Percentiles rank a stretch among this genome's conserved stretches.
These are phyloP conservation scores for Trichomonascaceae sp. DNA, from an alignment of 1,139 yeast species.

Conservation along the genomic window DNA sequence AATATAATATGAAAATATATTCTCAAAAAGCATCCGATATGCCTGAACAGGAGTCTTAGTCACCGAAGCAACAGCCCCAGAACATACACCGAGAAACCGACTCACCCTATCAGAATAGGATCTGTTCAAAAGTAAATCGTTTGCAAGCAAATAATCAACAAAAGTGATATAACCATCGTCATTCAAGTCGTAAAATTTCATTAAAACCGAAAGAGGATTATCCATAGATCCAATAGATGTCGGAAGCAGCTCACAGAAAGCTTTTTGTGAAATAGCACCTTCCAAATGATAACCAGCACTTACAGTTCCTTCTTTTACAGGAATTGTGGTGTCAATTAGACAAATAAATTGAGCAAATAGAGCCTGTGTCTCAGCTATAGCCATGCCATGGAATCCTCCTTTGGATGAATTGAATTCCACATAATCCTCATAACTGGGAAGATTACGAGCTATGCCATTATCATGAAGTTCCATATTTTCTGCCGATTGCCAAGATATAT, in stretches of 20 bases:
- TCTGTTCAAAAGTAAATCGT: slow-evolving; percentile 11
- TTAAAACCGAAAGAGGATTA: not conserved
- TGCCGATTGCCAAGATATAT: slow-evolving; percentile 18
- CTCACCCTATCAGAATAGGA: slow-evolving; percentile 6
- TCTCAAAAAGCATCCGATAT: slow-evolving; percentile 9
- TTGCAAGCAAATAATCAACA: slow-evolving; percentile 19
- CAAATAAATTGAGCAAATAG: slow-evolving; percentile 24
- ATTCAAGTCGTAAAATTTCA: slow-evolving; percentile 19
- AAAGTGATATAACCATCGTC: slow-evolving; percentile 21
- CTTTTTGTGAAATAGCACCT: slow-evolving; percentile 9
- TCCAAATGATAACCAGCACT: not conserved
- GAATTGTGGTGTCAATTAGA: slow-evolving; percentile 16
- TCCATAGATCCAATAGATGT: slow-evolving; percentile 6
- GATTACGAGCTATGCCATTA: not conserved
- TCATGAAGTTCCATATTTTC: slow-evolving; percentile 11
- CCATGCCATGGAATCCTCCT: slow-evolving; percentile 8
- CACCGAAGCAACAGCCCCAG: not conserved
- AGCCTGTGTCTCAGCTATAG: slow-evolving; percentile 22
- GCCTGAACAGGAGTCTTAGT: not conserved
- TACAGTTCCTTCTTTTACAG: not conserved
- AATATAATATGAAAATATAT: slow-evolving; percentile 17
- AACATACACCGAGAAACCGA: slow-evolving; percentile 1
- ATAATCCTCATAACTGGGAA: slow-evolving; percentile 9
- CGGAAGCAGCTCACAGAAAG: slow-evolving; percentile 16
- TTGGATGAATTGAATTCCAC: slow-evolving; percentile 9